phyloP scores from a whole-genome alignment of 2,329 filamentous ascomycete genomes.

The Calonectria leucothoes region DNA sequence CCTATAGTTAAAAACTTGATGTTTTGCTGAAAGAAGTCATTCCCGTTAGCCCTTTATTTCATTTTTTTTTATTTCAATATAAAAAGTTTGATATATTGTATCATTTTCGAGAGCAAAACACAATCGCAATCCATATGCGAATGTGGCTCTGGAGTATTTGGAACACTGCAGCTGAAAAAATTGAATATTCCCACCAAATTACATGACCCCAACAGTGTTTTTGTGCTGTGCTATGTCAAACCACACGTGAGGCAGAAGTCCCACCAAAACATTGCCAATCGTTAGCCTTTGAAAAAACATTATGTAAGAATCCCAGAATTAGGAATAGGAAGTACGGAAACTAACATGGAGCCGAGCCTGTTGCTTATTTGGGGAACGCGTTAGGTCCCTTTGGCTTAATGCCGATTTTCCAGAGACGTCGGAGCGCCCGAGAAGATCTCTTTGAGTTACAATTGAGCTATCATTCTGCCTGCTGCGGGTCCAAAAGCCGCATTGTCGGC shows the following conservation, averaged over 20 bases:
- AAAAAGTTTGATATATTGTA: too few relatives aligned
- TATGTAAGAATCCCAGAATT: too few relatives aligned
- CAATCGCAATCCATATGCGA: background rate
- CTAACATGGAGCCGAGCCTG: background rate
- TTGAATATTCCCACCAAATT: too few relatives aligned
- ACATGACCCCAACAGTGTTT: too few relatives aligned
- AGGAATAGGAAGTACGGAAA: background rate
- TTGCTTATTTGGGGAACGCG: background rate
- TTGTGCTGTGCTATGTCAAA: too few relatives aligned
- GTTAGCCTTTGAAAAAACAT: too few relatives aligned
- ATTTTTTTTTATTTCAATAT: background rate
- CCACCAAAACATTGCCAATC: too few relatives aligned
- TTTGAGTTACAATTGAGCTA: background rate
- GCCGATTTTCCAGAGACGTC: background rate
- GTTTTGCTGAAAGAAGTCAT: background rate
- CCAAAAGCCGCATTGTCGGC: background rate
- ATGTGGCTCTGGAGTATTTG: background rate
- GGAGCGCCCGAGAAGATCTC: background rate
- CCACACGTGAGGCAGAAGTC: too few relatives aligned
- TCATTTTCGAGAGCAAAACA: too few relatives aligned
- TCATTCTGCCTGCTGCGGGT: background rate
- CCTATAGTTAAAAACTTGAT: background rate
- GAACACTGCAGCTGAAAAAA: too few relatives aligned
- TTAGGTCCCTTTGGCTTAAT: background rate
- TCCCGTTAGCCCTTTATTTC: background rate